phyloP scores from a whole-genome alignment of 2,329 filamentous ascomycete genomes.

The Pseudogymnoascus sp. region DNA sequence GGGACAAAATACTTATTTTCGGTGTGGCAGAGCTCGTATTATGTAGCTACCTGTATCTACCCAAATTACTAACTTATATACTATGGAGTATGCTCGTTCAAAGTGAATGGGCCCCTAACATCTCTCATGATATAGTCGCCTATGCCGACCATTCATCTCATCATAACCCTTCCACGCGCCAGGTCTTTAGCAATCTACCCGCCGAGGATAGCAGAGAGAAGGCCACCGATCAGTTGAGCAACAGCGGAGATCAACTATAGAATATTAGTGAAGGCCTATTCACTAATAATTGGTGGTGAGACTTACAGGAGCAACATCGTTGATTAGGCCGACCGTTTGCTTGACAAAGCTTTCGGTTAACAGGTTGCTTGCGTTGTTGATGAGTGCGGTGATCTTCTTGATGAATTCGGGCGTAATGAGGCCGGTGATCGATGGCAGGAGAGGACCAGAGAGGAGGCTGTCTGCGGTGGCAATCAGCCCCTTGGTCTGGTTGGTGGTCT shows the following conservation, averaged over 20 bases:
- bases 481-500: slow-evolving; percentile 12
- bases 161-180: not conserved
- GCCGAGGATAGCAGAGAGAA: not conserved
- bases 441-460: not conserved
- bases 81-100: not conserved
- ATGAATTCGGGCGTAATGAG: not conserved
- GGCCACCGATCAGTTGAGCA: not conserved
- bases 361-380: slow-evolving; percentile 5
- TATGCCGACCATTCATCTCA: not conserved
- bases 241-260: not conserved
- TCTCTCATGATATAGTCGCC: not conserved
- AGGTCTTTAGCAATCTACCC: not conserved
- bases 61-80: not conserved
- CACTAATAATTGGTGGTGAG: not conserved
- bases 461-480: not conserved
- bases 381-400: not conserved
- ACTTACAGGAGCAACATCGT: not conserved
- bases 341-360: not conserved
- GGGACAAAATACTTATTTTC: no score
- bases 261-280: not conserved
- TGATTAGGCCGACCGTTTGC: not conserved
- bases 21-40: not conserved
- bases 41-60: not conserved
- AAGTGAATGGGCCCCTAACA: not conserved
- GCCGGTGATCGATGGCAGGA: not conserved